Conservation (phyloP, 495 filamentous ascomycete genomes). For the Cercophora newfieldiana region DNA sequence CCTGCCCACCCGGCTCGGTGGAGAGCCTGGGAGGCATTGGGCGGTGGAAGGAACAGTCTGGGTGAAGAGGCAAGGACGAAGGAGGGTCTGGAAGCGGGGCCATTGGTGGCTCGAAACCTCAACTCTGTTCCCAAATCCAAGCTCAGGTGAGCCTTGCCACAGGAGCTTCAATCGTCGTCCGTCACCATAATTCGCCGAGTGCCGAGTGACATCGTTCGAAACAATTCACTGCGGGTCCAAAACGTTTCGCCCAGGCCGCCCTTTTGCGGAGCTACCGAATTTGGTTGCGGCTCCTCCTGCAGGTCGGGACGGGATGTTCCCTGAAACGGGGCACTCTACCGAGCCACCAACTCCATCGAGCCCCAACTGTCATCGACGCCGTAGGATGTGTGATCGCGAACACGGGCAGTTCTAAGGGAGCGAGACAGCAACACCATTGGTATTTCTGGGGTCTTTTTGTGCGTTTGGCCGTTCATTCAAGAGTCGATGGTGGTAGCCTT, state of each 20-base stretch:
- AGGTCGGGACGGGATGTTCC: not conserved
- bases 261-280: not conserved
- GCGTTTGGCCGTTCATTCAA: no score
- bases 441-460: no score
- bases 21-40: not conserved
- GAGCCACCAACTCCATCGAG: not conserved
- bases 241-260: not conserved
- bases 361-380: not conserved
- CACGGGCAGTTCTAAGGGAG: no score
- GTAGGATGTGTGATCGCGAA: no score
- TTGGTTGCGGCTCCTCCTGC: not conserved
- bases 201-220: not conserved
- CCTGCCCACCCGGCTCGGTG: not conserved
- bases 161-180: not conserved
- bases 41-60: not conserved
- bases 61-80: not conserved
- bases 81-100: not conserved
- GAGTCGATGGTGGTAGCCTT: no score
- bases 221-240: not conserved
- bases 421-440: no score
- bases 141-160: not conserved
- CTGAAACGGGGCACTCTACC: not conserved
- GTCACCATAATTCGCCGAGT: not conserved
- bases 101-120: not conserved
- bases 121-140: not conserved